Evolutionary conservation across 2,329 filamentous ascomycete genomes (phyloP).

Genomic region (Lachnellula suecica): DNA sequence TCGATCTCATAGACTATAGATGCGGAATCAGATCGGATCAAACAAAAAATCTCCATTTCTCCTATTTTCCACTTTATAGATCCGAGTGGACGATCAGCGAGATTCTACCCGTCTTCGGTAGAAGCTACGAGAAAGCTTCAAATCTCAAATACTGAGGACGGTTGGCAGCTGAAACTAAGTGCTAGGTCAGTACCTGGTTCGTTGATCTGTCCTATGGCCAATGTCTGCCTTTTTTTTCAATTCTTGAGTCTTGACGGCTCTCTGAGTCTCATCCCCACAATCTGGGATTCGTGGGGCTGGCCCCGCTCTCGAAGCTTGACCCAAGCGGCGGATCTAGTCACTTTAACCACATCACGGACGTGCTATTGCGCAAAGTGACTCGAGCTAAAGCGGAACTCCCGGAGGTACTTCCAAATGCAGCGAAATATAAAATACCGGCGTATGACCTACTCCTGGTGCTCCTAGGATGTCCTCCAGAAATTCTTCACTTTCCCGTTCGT

Average conservation of each 20-base stretch:
- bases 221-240: background rate
- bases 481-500: background rate
- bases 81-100: background rate
- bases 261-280: background rate
- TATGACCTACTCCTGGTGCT: too few relatives aligned
- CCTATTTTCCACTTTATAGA: background rate
- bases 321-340: background rate
- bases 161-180: background rate
- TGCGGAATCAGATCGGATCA: background rate
- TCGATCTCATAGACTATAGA: too few relatives aligned
- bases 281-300: background rate
- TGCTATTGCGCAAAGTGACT: too few relatives aligned
- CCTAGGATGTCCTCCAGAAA: background rate
- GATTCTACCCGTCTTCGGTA: background rate
- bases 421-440: too few relatives aligned
- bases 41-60: background rate
- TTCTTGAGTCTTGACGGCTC: background rate
- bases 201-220: background rate
- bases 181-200: background rate
- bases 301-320: background rate
- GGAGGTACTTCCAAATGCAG: too few relatives aligned
- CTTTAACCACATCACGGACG: too few relatives aligned
- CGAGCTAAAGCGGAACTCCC: too few relatives aligned
- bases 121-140: background rate
- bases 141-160: background rate